Evolutionary conservation across 768 basidiomycete genomes (phyloP).

Genomic region (Sporobolomyces phaffii): DNA sequence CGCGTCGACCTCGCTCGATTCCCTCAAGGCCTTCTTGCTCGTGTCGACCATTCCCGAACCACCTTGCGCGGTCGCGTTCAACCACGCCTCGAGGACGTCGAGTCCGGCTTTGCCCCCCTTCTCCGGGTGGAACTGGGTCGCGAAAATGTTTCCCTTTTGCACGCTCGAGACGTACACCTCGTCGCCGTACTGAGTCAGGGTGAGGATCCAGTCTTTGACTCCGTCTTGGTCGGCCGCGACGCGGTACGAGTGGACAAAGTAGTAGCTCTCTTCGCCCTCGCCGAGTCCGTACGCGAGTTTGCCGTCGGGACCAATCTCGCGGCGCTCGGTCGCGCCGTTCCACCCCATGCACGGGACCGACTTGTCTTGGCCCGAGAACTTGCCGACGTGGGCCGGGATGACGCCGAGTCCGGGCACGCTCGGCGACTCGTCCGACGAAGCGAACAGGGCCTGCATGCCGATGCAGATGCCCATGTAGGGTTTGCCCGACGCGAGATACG

Average conservation of each 20-base stretch:
- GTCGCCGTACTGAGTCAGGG: conserved; percentile 86
- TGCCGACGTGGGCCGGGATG: conserved; percentile 75
- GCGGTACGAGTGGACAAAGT: conserved; percentile 95
- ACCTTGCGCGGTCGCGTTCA: conserved; percentile 45
- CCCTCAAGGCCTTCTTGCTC: conserved; percentile 16
- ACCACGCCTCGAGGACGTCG: conserved; percentile 70
- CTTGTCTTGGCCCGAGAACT: conserved; percentile 59
- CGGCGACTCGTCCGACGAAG: conserved; percentile 73
- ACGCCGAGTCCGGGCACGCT: conserved; percentile 66
- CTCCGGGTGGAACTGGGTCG: conserved; percentile 95
- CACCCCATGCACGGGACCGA: conserved; percentile 97
- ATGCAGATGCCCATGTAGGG: conserved; percentile 94
- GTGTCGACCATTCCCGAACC: conserved; percentile 26
- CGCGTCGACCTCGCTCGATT: conserved; percentile 18
- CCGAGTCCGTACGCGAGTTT: conserved; percentile 50
- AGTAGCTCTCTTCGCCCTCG: conserved; percentile 62
- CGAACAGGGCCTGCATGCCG: conserved; percentile 93
- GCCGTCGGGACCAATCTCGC: conserved; percentile 51
- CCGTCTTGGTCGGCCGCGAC: conserved; percentile 63
- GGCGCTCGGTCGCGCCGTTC: conserved; percentile 54
- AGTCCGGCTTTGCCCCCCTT: conserved; percentile 89
- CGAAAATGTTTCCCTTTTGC: conserved; percentile 76
- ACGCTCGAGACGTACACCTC: conserved; percentile 84
- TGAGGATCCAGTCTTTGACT: conserved; percentile 68
- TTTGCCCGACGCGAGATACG: conserved; percentile 76